Evolutionary conservation across 1,284 basidiomycete genomes (phyloP), one percentile per base, ranked within the genome.

Genomic region (Cutaneotrichosporon sp.): DNA sequence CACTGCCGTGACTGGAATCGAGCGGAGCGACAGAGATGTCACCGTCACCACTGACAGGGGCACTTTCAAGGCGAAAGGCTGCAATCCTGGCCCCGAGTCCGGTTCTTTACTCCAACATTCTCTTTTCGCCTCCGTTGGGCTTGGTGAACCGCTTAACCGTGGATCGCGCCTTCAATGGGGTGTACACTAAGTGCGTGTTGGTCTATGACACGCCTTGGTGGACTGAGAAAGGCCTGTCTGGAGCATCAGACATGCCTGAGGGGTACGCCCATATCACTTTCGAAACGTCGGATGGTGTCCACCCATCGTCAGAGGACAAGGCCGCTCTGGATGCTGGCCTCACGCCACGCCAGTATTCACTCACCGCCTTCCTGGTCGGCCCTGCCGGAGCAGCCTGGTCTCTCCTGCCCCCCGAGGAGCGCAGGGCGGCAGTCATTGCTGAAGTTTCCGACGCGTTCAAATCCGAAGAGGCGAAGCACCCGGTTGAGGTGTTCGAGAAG

Each of bases 121-220:
- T n/a, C 6, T 53, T 52, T 32, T n/a, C 14, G 31, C 55, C 55
- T 14, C 25, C 42, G 2, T 51, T 57, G n/a, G 38, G 47, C 7
- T 16, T 38, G 12, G 22, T 20, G 20, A 41, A 57, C 31, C 45
- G 42, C 9, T n/a, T 33, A 10, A 43, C 51, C 9, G n/a, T 47
- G 14, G 38, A 49, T n/a, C 55, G 51, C 47, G 31, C 37, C 11
- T 53, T 41, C n/a, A 26, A 33, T 14, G 55, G 55, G 11, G 25
- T 22, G 19, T 57, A 51, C 51, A 5, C 47, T 31, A 57, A 57
- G 55, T 25, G 42, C n/a, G 43, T 57, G 16, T 37, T 53, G n/a
- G 27, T 54, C 25, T 57, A 57, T 44, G 34, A 46, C 19, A 8
- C 12, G 1, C 35, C 55, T 5, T 57, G 55, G 55, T 57, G 55